Conservation (phyloP, 2,329 filamentous ascomycete species). For the Raffaelea ambrosiae region DNA sequence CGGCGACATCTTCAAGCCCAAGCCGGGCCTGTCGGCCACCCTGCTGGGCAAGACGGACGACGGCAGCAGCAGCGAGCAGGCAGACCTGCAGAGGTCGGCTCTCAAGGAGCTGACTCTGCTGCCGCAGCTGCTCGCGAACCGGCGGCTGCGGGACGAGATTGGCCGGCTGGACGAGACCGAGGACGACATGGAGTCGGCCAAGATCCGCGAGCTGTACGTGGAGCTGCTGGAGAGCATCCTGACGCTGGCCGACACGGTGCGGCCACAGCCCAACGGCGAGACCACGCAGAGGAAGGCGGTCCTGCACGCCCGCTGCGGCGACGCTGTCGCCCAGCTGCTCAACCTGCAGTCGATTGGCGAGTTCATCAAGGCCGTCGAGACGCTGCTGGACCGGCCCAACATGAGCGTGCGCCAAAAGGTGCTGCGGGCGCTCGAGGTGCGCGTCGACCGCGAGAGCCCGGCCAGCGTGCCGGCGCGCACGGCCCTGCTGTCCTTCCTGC, state of each 20-base stretch:
- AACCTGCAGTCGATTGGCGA: slow-evolving; percentile 78
- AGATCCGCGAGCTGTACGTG: slow-evolving; percentile 61
- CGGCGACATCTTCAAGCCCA: slow-evolving; percentile 60
- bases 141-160: slow-evolving; percentile 47
- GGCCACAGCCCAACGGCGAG: slow-evolving; percentile 21
- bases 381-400: slow-evolving; percentile 67
- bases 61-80: slow-evolving; percentile 19
- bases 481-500: slow-evolving; percentile 69
- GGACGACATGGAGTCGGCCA: slow-evolving; percentile 58
- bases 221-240: slow-evolving; percentile 58
- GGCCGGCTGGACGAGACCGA: slow-evolving; percentile 48
- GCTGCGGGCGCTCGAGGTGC: slow-evolving; percentile 69
- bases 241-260: slow-evolving; percentile 55
- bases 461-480: slow-evolving; percentile 59
- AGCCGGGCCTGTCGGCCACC: slow-evolving; percentile 62
- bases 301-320: slow-evolving; percentile 52
- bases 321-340: slow-evolving; percentile 70
- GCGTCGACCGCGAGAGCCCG: slow-evolving; percentile 65
- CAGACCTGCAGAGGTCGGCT: slow-evolving; percentile 42
- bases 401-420: slow-evolving; percentile 71
- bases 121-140: slow-evolving; percentile 49
- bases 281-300: background rate
- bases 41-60: slow-evolving; percentile 54
- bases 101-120: slow-evolving; percentile 47
- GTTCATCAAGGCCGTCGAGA: slow-evolving; percentile 81